Conservation (phyloP, 306 rosid species). For the Dalbergia oliveri region DNA sequence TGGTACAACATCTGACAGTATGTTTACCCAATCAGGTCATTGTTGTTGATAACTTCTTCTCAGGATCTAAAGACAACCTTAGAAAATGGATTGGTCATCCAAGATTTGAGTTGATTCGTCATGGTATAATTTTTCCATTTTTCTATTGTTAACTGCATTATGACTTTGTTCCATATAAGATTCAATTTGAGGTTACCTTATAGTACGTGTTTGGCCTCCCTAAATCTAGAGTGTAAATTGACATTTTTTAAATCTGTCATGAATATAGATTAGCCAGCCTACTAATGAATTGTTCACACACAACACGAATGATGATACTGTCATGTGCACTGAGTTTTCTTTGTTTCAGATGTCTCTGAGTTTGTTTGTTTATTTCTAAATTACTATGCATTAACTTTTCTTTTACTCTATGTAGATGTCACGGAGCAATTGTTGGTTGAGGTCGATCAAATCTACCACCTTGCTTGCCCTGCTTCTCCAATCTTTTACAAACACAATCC, state of each 20-base stretch:
- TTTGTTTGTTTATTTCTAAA: slow-evolving; percentile 5
- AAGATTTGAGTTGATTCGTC: slow-evolving; percentile 94
- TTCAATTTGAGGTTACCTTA: slow-evolving; percentile 10
- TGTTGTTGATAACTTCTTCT: slow-evolving; percentile 91
- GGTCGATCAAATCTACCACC: slow-evolving; percentile 96
- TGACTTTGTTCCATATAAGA: slow-evolving; percentile 20
- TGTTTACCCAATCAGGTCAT: slow-evolving; percentile 66
- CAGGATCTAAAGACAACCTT: slow-evolving; percentile 93
- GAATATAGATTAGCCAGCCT: slow-evolving; percentile 8
- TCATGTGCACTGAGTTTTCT: slow-evolving; percentile 27
- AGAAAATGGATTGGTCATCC: slow-evolving; percentile 94
- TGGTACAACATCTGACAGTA: neutral
- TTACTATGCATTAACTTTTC: slow-evolving; percentile 18
- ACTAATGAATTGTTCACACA: neutral
- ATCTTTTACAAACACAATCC: slow-evolving; percentile 96
- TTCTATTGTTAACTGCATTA: neutral
- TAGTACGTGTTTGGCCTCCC: slow-evolving; percentile 22
- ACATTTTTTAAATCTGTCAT: neutral
- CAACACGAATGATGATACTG: slow-evolving; percentile 23
- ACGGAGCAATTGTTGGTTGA: slow-evolving; percentile 88
- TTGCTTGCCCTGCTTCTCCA: slow-evolving; percentile 98
- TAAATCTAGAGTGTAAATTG: slow-evolving; percentile 11
- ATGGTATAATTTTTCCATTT: slow-evolving; percentile 61
- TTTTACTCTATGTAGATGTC: slow-evolving; percentile 64
- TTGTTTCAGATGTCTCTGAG: neutral